Evolutionary conservation across 2,329 filamentous ascomycete species (phyloP).

Genomic region (Sphaerulina populicola): DNA sequence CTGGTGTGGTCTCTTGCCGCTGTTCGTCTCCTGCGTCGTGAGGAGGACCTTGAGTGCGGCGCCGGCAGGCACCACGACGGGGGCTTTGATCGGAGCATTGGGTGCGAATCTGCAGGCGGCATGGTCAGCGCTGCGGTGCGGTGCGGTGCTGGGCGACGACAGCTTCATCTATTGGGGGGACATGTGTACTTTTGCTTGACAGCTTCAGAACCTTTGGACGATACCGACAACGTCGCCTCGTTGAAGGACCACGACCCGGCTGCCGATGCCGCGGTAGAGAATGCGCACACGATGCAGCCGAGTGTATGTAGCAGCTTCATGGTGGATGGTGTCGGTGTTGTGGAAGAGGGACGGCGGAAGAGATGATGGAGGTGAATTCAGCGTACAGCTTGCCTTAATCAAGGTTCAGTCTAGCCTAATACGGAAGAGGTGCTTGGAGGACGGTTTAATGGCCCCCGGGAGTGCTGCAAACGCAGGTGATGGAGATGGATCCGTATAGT

Average conservation of each 20-base stretch:
- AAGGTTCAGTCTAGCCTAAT: no score
- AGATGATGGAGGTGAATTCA: neutral
- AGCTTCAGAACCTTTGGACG: conserved; percentile 48
- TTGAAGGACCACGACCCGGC: conserved; percentile 63
- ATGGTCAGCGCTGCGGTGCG: neutral
- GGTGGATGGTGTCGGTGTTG: neutral
- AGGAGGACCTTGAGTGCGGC: conserved; percentile 76
- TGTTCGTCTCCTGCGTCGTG: conserved; percentile 70
- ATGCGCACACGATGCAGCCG: conserved; percentile 10
- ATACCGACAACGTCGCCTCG: conserved; percentile 60
- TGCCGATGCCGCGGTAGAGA: conserved; percentile 33
- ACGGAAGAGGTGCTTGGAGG: no score
- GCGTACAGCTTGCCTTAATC: no score
- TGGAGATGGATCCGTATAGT: no score
- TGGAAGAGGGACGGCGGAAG: neutral
- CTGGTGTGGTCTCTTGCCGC: conserved; percentile 80
- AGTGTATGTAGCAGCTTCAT: conserved; percentile 25
- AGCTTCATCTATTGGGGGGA: neutral
- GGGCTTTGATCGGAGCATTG: conserved; percentile 44
- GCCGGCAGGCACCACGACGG: conserved; percentile 39
- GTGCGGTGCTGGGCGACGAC: neutral
- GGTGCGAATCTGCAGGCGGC: conserved; percentile 6
- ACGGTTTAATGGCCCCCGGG: no score
- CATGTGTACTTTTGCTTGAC: conserved; percentile 51
- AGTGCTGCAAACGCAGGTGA: no score